Conservation (phyloP, 129 eudicot species). For the Ambrosia trifida region DNA sequence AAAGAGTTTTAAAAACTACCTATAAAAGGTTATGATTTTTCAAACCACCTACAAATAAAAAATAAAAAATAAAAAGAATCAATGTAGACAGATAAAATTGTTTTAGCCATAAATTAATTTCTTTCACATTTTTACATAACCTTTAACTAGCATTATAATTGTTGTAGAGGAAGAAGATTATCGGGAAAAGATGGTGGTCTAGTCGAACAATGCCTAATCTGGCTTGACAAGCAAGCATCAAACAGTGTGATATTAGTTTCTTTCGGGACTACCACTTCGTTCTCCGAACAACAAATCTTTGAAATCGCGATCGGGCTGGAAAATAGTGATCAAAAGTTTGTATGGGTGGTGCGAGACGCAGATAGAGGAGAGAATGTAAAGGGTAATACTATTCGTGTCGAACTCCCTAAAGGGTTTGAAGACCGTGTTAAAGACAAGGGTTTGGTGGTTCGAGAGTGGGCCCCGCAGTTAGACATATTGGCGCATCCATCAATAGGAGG, state of each 20-base stretch:
- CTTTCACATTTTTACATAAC: too few relatives aligned
- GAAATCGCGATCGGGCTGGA: constrained; percentile 68
- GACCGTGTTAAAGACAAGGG: constrained; percentile 46
- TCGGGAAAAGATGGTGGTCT: too few relatives aligned
- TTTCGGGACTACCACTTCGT: constrained; percentile 55
- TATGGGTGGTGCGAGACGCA: constrained; percentile 54
- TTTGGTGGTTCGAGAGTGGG: constrained; percentile 57
- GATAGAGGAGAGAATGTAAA: constrained; percentile 34
- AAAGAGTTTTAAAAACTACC: too few relatives aligned
- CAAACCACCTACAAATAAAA: too few relatives aligned
- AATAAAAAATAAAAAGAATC: too few relatives aligned
- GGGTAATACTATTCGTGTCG: background rate
- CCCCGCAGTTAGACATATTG: constrained; percentile 56
- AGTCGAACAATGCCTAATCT: constrained; percentile 2
- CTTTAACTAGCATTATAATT: too few relatives aligned
- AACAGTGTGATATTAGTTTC: constrained; percentile 59
- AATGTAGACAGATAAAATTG: too few relatives aligned
- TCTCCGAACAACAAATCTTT: constrained; percentile 45
- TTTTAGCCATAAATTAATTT: too few relatives aligned
- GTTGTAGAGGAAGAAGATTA: too few relatives aligned
- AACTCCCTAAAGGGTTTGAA: constrained; percentile 59
- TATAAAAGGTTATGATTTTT: too few relatives aligned
- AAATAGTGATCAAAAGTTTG: constrained; percentile 41
- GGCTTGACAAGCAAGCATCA: constrained; percentile 52
- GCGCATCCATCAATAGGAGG: constrained; percentile 61